Base-by-base conservation (phyloP, 768 basidiomycete species). In the Rhodocollybia butyracea region DNA sequence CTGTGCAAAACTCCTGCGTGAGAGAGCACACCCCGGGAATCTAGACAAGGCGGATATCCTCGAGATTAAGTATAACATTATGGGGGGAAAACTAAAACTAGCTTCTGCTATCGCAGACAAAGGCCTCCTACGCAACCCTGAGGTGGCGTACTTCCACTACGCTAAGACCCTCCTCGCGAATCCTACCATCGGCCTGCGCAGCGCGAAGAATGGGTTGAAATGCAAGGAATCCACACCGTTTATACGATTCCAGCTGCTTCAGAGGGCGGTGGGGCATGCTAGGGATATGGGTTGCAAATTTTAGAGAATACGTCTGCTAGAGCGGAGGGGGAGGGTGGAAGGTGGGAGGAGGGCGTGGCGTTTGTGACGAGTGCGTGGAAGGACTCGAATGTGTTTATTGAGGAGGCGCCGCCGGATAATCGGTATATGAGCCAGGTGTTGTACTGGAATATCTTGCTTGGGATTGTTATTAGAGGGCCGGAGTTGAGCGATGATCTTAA, bases 131-230 rank as follows among this genome's bases (percentile, higher is more conserved):
- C 79, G 83, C 29, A 85, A 76, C 58, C 84, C 85, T 2, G 71
- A 80, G 21, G 73, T 80, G 24, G 81, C 81, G 3, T 88, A 86
- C 64, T 86, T 80, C 64, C 83, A 86, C 57, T 86, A 88, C 57
- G 80, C 79, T n/a, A 73, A 85, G 56, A 77, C 80, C 0, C 70
- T 87, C 26, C 73, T 76, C 0, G 67, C 73, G 1, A 73, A 85
- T 57, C 63, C 70, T 38, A 70, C 74, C 5, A 72, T 75, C n/a
- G 85, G 82, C 1, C 70, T 88, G 24, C 76, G 82, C 7, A 82
- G 77, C 1, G 80, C 83, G 57, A 86, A 87, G 73, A 82, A 87
- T 61, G 86, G 86, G 1, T 58, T 87, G 60, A 85, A 82, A 62
- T 79, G 81, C 70, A 75, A 74, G 56, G 64, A 72, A 15, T 76